These are phyloP conservation scores for Candida dubliniensis DNA, from an alignment of 1,139 yeast genomes.

Conservation along the genomic window DNA sequence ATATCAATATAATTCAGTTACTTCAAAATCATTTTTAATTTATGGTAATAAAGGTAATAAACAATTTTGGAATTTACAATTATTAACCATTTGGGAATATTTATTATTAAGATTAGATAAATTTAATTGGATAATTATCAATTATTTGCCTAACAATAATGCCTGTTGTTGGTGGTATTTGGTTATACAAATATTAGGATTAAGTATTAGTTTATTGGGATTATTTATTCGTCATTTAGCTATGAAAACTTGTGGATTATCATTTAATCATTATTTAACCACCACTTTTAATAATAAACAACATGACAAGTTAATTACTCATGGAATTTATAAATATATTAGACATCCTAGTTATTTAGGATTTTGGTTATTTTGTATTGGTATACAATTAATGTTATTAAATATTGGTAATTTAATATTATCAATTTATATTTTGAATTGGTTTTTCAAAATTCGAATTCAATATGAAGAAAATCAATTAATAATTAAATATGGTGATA, in stretches of 20 bases:
- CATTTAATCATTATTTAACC: constrained; percentile 37
- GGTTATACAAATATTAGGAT: constrained; percentile 14
- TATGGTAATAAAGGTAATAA: constrained; percentile 38
- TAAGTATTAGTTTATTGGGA: constrained; percentile 21
- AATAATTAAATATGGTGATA: constrained; percentile 28
- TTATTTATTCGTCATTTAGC: constrained; percentile 28
- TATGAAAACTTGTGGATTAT: constrained; percentile 36
- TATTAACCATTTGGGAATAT: constrained; percentile 28
- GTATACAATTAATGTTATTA: constrained; percentile 31
- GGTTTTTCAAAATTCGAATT: constrained; percentile 36
- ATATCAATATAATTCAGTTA: constrained; percentile 28
- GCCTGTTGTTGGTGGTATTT: neutral
- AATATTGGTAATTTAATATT: constrained; percentile 24
- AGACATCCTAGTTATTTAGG: constrained; percentile 50
- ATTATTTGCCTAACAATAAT: neutral
- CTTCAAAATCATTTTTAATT: constrained; percentile 34
- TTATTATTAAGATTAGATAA: constrained; percentile 9
- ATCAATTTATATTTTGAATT: constrained; percentile 21
- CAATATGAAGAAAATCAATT: constrained; percentile 39
- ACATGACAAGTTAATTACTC: constrained; percentile 24
- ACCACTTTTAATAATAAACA: constrained; percentile 1
- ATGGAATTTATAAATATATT: constrained; percentile 30
- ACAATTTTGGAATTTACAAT: constrained; percentile 35
- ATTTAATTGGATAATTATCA: neutral
- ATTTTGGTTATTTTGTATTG: constrained; percentile 37